Base-by-base conservation (phyloP, 768 basidiomycete genomes). In the Termitomyces heimii region DNA sequence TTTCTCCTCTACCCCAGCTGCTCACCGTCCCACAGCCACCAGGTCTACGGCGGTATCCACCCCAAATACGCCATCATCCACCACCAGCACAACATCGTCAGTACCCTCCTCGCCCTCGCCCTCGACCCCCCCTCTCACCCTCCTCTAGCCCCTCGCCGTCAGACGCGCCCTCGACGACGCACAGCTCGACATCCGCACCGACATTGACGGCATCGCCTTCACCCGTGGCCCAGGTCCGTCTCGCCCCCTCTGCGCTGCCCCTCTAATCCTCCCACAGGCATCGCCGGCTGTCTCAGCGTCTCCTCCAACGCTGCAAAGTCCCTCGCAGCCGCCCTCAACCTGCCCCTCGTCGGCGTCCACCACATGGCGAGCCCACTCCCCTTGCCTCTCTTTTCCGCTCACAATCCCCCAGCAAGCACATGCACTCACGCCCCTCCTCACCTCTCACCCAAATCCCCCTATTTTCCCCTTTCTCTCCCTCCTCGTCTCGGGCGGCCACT, bases 401-500 rank as follows among this genome's bases (percentile, higher is more conserved):
- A 40, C 9, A 46, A 4, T 34, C 39, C 18, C 53, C 42, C 63
- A 94, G 93, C 94, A 95, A 92, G 95, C 90, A 0, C 96, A 97
- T 66, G 91, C 95, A 0, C 75, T 95, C 0, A 95, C 92, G 0
- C 79, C 88, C 0, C 70, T 91, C 26, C 78, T 96, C 14, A 92
- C 94, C 0, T 72, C 79, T 8, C 72, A 70, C 54, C 57, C 71
- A 10, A 63, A 77, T 24, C 53, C 75, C 65, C 71, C 93, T 68
- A 53, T 64, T 24, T 98, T 89, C 68, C 96, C 96, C 0, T 98
- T 95, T 74, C 79, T 98, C 35, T 87, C 89, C 0, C 77, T 98
- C 13, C 79, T 98, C 18, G 78, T 96, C 48, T 95, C 94, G 0
- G 96, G 96, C n/a, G 95, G 95, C 2, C 96, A 98, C 68, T 94